Percentiles rank a stretch among this genome's conserved stretches.
phyloP scores from a whole-genome alignment of 1,139 yeast genomes.

The Hemisphaericaspora xylanilytica region DNA sequence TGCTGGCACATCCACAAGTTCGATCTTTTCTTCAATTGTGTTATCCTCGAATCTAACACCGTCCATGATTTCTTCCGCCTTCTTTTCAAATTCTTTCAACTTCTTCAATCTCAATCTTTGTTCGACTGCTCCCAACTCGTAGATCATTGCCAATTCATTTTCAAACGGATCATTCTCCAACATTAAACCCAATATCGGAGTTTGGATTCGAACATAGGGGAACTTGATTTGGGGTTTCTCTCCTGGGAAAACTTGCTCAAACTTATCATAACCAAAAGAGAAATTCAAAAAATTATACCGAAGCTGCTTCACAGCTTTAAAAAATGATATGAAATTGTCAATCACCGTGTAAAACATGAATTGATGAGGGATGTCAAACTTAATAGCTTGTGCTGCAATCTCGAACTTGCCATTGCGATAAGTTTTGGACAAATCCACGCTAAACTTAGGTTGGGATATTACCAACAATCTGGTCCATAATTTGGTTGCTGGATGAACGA shows the following conservation, averaged over 20 bases:
- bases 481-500: slow-evolving; percentile 53
- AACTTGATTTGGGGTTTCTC: slow-evolving; percentile 29
- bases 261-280: slow-evolving; percentile 36
- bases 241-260: slow-evolving; percentile 33
- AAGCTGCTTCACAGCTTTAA: slow-evolving; percentile 59
- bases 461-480: slow-evolving; percentile 43
- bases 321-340: slow-evolving; percentile 61
- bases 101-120: slow-evolving; percentile 35
- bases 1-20: slow-evolving; percentile 13
- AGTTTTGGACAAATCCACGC: slow-evolving; percentile 22
- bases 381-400: slow-evolving; percentile 26
- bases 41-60: slow-evolving; percentile 13
- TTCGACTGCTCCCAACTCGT: slow-evolving; percentile 38
- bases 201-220: slow-evolving; percentile 32
- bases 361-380: slow-evolving; percentile 54
- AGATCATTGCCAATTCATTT: slow-evolving; percentile 37
- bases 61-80: slow-evolving; percentile 17
- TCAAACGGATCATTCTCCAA: slow-evolving; percentile 47
- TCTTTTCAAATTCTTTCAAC: slow-evolving; percentile 30
- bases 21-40: slow-evolving; percentile 19
- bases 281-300: slow-evolving; percentile 47
- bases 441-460: slow-evolving; percentile 38
- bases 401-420: slow-evolving; percentile 20
- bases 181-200: slow-evolving; percentile 33
- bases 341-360: slow-evolving; percentile 63